phyloP scores from a whole-genome alignment of 176 grass and related monocot genomes.

The Themeda triandra region DNA sequence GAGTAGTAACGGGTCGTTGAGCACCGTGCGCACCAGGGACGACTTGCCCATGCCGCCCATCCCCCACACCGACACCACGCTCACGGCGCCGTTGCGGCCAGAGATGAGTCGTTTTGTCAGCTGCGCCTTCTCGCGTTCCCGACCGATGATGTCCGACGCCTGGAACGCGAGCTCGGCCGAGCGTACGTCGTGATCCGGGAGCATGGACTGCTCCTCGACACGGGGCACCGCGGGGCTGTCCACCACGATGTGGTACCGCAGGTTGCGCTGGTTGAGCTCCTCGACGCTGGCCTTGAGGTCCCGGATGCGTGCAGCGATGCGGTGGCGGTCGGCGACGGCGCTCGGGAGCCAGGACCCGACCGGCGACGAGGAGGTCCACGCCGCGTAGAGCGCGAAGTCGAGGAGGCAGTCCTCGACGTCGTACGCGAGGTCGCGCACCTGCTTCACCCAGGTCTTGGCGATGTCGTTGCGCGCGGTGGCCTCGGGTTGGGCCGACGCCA shows the following conservation, averaged over 20 bases:
- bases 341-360: neutral
- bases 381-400: constrained; percentile 14
- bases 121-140: neutral
- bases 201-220: neutral
- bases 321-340: neutral
- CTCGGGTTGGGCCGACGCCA: neutral
- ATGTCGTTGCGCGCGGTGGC: constrained; percentile 5
- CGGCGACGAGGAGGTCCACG: neutral
- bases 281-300: constrained; percentile 25
- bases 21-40: constrained; percentile 21
- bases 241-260: neutral
- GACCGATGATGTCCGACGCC: constrained; percentile 10
- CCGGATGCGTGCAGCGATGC: constrained; percentile 20
- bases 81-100: neutral
- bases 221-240: neutral
- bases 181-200: neutral
- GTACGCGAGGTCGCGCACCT: constrained; percentile 20
- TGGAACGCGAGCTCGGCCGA: neutral
- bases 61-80: constrained; percentile 28
- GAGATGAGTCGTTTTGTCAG: neutral
- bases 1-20: neutral
- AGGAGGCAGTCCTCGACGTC: constrained; percentile 48
- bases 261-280: constrained; percentile 30
- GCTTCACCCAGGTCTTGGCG: constrained; percentile 10
- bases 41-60: constrained; percentile 40